phyloP scores from a whole-genome alignment of 306 rosid species.

The Corylus avellana region DNA sequence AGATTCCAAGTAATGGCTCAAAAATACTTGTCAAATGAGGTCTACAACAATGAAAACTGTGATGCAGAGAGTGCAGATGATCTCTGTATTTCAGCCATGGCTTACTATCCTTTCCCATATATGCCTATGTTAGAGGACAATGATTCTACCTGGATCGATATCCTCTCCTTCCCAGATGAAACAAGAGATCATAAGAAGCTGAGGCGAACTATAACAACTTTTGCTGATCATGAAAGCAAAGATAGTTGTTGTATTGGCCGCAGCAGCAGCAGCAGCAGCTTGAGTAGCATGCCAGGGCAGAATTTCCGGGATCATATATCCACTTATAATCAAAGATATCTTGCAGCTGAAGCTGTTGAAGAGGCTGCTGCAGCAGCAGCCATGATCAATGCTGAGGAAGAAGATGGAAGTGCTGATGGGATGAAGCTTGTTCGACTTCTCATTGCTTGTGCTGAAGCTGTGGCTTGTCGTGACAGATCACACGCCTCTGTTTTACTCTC shows the following conservation, averaged over 20 bases:
- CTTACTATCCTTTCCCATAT: conserved; percentile 25
- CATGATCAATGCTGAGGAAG: conserved; percentile 34
- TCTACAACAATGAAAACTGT: conserved; percentile 19
- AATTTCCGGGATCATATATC: conserved; percentile 71
- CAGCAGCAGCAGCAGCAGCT: conserved; percentile 36
- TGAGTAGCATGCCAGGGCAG: conserved; percentile 37
- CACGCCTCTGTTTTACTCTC: conserved; percentile 65
- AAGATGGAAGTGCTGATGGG: conserved; percentile 66
- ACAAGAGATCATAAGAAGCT: conserved; percentile 45
- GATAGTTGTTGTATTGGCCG: conserved; percentile 9
- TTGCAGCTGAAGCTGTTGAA: conserved; percentile 67
- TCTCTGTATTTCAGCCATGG: conserved; percentile 23
- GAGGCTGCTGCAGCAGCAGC: conserved; percentile 49
- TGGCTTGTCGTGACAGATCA: conserved; percentile 79
- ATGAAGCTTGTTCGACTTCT: conserved; percentile 86
- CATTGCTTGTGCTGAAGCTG: conserved; percentile 87
- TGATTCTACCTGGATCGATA: neutral
- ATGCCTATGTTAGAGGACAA: conserved; percentile 23
- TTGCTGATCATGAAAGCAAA: conserved; percentile 14
- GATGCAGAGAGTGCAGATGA: conserved; percentile 10
- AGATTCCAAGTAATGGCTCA: conserved; percentile 34
- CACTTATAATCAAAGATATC: conserved; percentile 58
- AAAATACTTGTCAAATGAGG: conserved; percentile 27
- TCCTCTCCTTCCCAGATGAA: conserved; percentile 40
- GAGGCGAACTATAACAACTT: conserved; percentile 29